These are phyloP conservation scores for Microsporum canis DNA, from an alignment of 2,329 filamentous ascomycete genomes.

Conservation along the genomic window DNA sequence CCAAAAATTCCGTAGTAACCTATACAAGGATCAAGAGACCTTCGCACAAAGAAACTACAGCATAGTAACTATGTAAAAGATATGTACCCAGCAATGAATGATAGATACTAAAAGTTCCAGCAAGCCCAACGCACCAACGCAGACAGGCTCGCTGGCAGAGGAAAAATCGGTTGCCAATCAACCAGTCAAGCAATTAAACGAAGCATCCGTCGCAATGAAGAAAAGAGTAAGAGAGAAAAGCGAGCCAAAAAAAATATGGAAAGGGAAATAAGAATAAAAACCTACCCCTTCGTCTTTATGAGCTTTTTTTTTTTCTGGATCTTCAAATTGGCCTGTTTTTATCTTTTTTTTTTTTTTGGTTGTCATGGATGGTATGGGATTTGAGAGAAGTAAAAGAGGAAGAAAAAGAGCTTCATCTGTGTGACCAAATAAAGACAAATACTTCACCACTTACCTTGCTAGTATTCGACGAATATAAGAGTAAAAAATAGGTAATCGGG, in stretches of 20 bases:
- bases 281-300: neutral
- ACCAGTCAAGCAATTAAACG: neutral
- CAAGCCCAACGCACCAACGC: neutral
- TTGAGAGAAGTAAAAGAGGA: neutral
- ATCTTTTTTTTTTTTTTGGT: neutral
- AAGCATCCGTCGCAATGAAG: neutral
- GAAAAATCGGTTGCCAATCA: neutral
- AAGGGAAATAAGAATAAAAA: neutral
- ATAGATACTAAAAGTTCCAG: neutral
- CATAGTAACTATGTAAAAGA: conserved; percentile 4
- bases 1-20: neutral
- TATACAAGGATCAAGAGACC: conserved; percentile 2
- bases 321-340: neutral
- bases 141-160: neutral
- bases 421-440: neutral
- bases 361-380: neutral
- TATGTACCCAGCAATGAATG: conserved; percentile 2
- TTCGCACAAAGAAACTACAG: conserved; percentile 3
- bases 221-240: neutral
- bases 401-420: conserved; percentile 1
- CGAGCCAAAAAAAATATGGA: too few species aligned
- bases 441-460: conserved; percentile 1
- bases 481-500: neutral
- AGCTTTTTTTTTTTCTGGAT: neutral
- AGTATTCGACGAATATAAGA: neutral